Conservation (phyloP, 108 stramenopile genomes). For the Schizochytrium sp. region DNA sequence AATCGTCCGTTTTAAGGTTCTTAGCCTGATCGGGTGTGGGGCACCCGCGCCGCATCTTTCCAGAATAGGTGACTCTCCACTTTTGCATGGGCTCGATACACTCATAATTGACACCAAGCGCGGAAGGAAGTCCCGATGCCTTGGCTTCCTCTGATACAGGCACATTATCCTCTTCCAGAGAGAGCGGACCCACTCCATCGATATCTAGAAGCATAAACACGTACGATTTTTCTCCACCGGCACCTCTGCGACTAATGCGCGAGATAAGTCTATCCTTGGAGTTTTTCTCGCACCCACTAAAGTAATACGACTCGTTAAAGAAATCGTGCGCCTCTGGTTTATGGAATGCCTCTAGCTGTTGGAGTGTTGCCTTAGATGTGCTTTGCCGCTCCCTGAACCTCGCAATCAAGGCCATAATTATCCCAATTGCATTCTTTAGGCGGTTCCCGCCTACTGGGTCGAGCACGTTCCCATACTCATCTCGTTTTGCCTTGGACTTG, state of each 20-base stretch:
- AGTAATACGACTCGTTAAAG: slow-evolving; percentile 57
- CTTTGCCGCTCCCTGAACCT: slow-evolving; percentile 26
- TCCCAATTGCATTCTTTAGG: slow-evolving; percentile 18
- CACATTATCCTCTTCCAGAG: slow-evolving; percentile 2
- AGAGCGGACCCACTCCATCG: not conserved
- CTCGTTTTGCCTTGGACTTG: not conserved
- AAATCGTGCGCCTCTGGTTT: slow-evolving; percentile 37
- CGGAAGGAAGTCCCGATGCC: slow-evolving; percentile 13
- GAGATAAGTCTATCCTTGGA: not conserved
- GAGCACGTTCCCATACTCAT: not conserved
- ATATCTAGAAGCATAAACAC: slow-evolving; percentile 2
- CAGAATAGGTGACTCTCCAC: not conserved
- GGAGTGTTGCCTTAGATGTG: not conserved
- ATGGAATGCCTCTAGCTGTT: slow-evolving; percentile 29
- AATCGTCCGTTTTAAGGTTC: not conserved
- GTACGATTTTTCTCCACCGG: not conserved
- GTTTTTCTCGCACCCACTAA: not conserved
- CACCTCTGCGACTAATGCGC: slow-evolving; percentile 37
- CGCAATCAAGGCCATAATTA: not conserved
- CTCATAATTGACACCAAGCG: not conserved
- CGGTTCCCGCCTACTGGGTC: slow-evolving; percentile 40
- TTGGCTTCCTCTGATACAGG: not conserved
- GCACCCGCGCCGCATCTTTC: slow-evolving; percentile 16
- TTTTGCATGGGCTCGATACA: slow-evolving; percentile 58
- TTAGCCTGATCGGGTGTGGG: not conserved